Conservation (phyloP, 2,329 filamentous ascomycete species). For the Ophidiomyces ophidiicola region DNA sequence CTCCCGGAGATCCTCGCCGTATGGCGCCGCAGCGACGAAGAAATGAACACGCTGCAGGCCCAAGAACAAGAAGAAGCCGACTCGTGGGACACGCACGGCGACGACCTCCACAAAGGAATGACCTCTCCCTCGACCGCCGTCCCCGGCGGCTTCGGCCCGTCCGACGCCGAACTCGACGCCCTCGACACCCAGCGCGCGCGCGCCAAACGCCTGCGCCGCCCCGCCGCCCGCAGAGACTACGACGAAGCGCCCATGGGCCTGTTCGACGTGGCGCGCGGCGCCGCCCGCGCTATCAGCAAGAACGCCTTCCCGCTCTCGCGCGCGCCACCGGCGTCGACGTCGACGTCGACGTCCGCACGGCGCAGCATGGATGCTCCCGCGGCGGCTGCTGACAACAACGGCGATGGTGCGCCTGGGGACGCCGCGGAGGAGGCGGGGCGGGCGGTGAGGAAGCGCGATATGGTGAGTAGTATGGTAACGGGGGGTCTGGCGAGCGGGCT, state of each 20-base stretch:
- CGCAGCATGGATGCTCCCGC: constrained; percentile 12
- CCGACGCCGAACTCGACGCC: constrained; percentile 35
- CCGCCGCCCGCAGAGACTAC: constrained; percentile 15
- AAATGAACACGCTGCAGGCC: constrained; percentile 43
- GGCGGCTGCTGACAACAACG: constrained; percentile 14
- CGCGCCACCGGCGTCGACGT: constrained; percentile 16
- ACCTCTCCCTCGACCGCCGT: no score
- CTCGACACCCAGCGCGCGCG: constrained; percentile 34
- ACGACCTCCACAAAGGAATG: constrained; percentile 22
- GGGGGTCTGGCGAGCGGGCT: constrained; percentile 50
- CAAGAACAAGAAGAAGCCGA: constrained; percentile 46
- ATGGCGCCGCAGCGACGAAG: constrained; percentile 53
- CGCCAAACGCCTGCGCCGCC: constrained; percentile 22
- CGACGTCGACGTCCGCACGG: constrained; percentile 9
- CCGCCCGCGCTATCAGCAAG: constrained; percentile 37
- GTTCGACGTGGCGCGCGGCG: constrained; percentile 42
- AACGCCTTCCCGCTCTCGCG: constrained; percentile 36
- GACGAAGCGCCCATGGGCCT: constrained; percentile 41
- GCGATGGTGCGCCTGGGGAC: constrained; percentile 22
- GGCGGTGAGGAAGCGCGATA: constrained; percentile 39
- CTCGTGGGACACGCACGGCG: constrained; percentile 45
- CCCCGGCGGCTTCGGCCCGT: constrained; percentile 35
- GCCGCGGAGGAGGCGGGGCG: constrained; percentile 2
- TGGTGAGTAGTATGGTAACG: constrained; percentile 53
- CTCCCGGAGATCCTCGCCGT: constrained; percentile 50